Evolutionary conservation across 441 rosid species (phyloP).

Genomic region (Eutrema salsugineum): DNA sequence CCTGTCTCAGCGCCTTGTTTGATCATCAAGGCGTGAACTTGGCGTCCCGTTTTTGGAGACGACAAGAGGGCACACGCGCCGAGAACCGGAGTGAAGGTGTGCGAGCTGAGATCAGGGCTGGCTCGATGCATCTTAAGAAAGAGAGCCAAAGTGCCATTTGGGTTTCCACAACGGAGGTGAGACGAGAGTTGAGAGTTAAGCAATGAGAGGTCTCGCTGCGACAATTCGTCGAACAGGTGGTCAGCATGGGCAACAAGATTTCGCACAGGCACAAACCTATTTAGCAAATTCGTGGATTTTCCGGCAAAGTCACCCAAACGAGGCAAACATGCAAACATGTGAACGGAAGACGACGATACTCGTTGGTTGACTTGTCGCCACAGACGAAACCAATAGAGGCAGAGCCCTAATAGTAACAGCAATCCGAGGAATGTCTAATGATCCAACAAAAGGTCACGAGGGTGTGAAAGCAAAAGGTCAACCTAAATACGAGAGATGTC

Average conservation of each 20-base stretch:
- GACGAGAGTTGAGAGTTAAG: conserved; percentile 54
- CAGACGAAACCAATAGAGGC: not conserved
- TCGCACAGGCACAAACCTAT: not conserved
- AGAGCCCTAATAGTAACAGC: not conserved
- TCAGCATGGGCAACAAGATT: not conserved
- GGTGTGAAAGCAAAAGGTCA: not conserved
- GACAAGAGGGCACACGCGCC: conserved; percentile 57
- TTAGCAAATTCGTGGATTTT: not conserved
- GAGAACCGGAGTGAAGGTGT: conserved; percentile 71
- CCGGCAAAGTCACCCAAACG: not conserved
- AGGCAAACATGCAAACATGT: conserved; percentile 20
- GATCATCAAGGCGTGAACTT: conserved; percentile 70
- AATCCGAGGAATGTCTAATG: not conserved
- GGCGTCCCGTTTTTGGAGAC: conserved; percentile 46
- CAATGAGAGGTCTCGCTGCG: conserved; percentile 39
- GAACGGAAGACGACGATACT: not conserved
- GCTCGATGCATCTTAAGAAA: conserved; percentile 40
- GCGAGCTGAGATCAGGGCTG: conserved; percentile 39
- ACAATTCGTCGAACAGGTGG: conserved; percentile 49
- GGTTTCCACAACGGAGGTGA: conserved; percentile 37
- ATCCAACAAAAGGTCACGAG: not conserved
- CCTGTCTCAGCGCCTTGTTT: conserved; percentile 55
- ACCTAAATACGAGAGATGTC: not conserved
- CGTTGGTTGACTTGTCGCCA: not conserved
- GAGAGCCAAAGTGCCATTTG: conserved; percentile 48